Percentiles rank a stretch among this genome's conserved stretches.
phyloP scores from a whole-genome alignment of 2,329 filamentous ascomycete species.

The Sporothrix euskadiensis region DNA sequence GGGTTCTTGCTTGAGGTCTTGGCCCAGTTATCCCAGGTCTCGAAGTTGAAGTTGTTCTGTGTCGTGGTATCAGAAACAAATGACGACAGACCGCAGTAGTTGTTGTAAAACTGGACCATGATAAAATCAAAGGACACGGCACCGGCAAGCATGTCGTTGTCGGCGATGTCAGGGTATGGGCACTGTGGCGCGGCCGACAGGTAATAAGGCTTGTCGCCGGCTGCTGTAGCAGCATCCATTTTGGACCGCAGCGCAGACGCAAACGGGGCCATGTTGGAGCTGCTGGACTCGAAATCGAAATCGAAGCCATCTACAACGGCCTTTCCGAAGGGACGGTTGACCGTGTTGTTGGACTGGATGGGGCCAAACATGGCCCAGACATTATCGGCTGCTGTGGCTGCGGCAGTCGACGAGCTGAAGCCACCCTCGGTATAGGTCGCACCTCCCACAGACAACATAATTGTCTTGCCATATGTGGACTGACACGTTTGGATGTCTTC shows the following conservation, averaged over 20 bases:
- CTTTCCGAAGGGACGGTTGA: constrained; percentile 65
- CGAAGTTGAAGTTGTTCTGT: constrained; percentile 62
- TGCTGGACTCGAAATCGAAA: constrained; percentile 68
- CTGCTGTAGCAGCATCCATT: constrained; percentile 53
- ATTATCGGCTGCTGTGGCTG: constrained; percentile 57
- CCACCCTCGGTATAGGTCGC: constrained; percentile 69
- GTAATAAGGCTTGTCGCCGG: constrained; percentile 55
- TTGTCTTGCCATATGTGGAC: constrained; percentile 62
- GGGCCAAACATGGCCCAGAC: constrained; percentile 74
- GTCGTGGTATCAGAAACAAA: constrained; percentile 48
- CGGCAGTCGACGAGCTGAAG: constrained; percentile 56
- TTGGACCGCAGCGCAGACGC: constrained; percentile 56
- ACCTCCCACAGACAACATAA: constrained; percentile 71
- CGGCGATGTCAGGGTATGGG: constrained; percentile 62
- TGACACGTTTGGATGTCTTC: constrained; percentile 63
- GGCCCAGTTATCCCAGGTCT: constrained; percentile 67
- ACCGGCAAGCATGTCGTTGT: constrained; percentile 57
- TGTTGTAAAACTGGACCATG: constrained; percentile 69
- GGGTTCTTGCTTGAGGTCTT: constrained; percentile 57
- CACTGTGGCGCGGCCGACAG: constrained; percentile 70
- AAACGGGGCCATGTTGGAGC: constrained; percentile 62
- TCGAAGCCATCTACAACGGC: constrained; percentile 73
- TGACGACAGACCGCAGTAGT: constrained; percentile 60
- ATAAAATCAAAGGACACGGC: constrained; percentile 60
- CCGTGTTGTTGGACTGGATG: constrained; percentile 43